Conservation (phyloP, 768 basidiomycete genomes). For the Ephemerocybe angulata region DNA sequence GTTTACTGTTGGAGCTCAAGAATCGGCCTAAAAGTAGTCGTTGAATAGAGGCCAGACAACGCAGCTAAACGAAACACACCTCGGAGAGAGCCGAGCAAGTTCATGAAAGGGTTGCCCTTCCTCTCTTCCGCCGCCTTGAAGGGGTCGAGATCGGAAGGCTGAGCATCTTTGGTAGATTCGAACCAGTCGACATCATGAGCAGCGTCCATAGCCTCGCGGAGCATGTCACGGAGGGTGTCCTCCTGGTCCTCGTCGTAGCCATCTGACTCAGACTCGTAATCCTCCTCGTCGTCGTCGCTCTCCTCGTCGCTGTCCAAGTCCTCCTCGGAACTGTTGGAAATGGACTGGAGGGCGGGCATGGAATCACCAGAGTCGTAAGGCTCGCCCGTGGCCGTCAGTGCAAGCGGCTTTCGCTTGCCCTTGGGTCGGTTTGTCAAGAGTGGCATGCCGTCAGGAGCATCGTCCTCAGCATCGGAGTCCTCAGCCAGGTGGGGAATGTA, state of each 20-base stretch:
- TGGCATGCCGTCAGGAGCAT: constrained; percentile 11
- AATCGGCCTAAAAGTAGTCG: constrained; percentile 50
- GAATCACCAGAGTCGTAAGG: constrained; percentile 44
- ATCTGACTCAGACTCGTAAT: constrained; percentile 26
- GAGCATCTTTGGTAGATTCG: constrained; percentile 33
- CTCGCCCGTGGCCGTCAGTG: constrained; percentile 46
- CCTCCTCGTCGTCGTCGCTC: constrained; percentile 31
- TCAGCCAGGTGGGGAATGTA: constrained; percentile 28
- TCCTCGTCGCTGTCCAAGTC: constrained; percentile 38
- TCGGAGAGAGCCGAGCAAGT: constrained; percentile 68
- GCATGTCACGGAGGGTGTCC: constrained; percentile 56
- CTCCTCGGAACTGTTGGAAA: constrained; percentile 57
- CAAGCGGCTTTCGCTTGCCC: constrained; percentile 41
- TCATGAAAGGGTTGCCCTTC: constrained; percentile 76
- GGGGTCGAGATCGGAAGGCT: constrained; percentile 39
- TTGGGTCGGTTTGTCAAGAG: constrained; percentile 20
- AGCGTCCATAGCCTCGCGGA: constrained; percentile 71
- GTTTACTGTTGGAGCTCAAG: constrained; percentile 45
- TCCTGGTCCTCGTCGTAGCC: constrained; percentile 64
- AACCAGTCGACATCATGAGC: constrained; percentile 59
- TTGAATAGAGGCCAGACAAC: constrained; percentile 5
- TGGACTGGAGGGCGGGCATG: constrained; percentile 66
- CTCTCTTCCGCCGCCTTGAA: constrained; percentile 47
- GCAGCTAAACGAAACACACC: constrained; percentile 37
- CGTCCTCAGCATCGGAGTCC: constrained; percentile 14